Conservation (phyloP, 163 green algal genomes). For the Coccomyxa subellipsoidea region DNA sequence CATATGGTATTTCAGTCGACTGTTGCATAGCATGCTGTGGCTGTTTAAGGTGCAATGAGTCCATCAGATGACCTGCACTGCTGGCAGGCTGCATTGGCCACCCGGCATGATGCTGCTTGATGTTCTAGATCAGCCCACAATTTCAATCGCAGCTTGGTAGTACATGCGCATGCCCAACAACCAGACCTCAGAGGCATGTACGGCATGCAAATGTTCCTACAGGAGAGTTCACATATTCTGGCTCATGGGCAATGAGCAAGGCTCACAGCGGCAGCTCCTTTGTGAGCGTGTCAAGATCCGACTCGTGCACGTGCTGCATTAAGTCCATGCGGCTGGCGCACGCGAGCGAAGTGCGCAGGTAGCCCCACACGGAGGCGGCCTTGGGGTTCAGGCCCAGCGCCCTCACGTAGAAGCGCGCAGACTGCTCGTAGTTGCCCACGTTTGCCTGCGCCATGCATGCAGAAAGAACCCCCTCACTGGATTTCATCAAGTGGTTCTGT, state of each 20-base stretch:
- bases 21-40: too few species aligned
- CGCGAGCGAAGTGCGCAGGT: slow-evolving; percentile 83
- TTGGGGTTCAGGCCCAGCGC: slow-evolving; percentile 84
- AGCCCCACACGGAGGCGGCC: slow-evolving; percentile 86
- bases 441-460: slow-evolving; percentile 60
- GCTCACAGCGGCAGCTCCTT: slow-evolving; percentile 51
- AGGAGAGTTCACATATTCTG: too few species aligned
- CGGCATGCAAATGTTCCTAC: too few species aligned
- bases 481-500: not conserved
- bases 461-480: not conserved
- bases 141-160: too few species aligned
- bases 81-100: too few species aligned
- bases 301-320: slow-evolving; percentile 51
- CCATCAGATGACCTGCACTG: too few species aligned
- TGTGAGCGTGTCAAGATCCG: slow-evolving; percentile 57
- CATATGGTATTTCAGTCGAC: too few species aligned
- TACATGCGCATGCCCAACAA: too few species aligned
- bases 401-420: slow-evolving; percentile 84
- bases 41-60: too few species aligned
- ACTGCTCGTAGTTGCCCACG: slow-evolving; percentile 75
- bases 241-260: not conserved
- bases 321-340: slow-evolving; percentile 72
- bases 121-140: too few species aligned
- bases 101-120: too few species aligned
- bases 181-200: too few species aligned